Percentiles rank a stretch among this genome's conserved stretches.
phyloP scores from a whole-genome alignment of 1,284 basidiomycete genomes.

The Coriolopsis trogii region DNA sequence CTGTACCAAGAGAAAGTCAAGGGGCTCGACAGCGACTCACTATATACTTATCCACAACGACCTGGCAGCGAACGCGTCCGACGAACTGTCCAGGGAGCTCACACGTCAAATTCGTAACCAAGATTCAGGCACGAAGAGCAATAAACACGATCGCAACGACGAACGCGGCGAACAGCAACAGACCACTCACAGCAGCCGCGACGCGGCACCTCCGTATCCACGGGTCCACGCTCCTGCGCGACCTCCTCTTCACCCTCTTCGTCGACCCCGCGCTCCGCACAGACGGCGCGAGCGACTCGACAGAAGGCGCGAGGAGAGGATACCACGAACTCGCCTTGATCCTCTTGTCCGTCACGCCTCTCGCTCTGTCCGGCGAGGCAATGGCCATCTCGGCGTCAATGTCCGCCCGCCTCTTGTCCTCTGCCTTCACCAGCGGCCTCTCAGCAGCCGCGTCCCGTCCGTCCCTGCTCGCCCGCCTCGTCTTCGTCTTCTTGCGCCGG shows the following conservation, averaged over 20 bases:
- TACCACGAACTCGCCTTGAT: conserved; percentile 24
- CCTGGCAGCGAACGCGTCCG: no score
- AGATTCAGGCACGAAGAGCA: no score
- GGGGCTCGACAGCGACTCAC: no score
- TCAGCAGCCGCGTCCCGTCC: not conserved
- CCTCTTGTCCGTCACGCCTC: conserved; percentile 9
- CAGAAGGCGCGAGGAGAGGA: conserved; percentile 28
- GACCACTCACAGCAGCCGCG: conserved; percentile 45
- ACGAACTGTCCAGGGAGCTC: no score
- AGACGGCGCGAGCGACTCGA: conserved; percentile 28
- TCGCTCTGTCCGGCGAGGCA: conserved; percentile 7
- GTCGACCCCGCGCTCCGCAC: conserved; percentile 23
- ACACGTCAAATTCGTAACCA: no score
- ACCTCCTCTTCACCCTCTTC: conserved; percentile 23
- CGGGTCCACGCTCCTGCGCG: conserved; percentile 30
- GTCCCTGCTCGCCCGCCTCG: not conserved
- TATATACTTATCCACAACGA: no score
- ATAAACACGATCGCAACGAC: conserved; percentile 44
- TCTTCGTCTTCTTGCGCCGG: conserved; percentile 6
- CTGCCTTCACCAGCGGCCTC: not conserved
- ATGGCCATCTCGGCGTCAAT: not conserved
- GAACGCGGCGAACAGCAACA: conserved; percentile 39
- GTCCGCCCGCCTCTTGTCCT: not conserved
- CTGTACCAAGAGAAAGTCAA: no score
- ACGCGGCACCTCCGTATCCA: conserved; percentile 51